Evolutionary conservation across 352 stramenopile genomes (phyloP), one percentile per base, ranked within the genome.

Genomic region (Pythium rhizo-oryzae): DNA sequence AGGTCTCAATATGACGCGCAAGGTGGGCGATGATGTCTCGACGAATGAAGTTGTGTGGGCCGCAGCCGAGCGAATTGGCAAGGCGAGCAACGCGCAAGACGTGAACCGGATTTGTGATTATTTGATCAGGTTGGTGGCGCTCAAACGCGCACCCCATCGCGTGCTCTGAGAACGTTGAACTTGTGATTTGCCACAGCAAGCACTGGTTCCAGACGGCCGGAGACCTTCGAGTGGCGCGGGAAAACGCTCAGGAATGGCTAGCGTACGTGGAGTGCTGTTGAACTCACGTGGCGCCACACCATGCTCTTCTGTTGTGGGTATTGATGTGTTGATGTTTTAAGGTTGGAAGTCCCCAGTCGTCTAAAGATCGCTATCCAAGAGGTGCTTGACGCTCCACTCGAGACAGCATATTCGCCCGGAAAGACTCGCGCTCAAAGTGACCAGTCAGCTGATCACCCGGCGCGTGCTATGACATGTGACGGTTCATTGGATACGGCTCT

Each of bases 311-410:
- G 28, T 7, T 33, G 28, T 47, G 13, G 41, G 21, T 15, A 47
- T 19, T n/a, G 12, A n/a, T 19, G 18, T 47, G 2, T 47, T 1
- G 41, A n/a, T 41, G 1, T 18, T 1, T 11, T 19, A 47, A 91
- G 82, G 15, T 53, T 91, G 6, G 77, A 89, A 28, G 65, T 91
- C 1, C 80, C 82, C 4, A 77, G 69, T 8, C 75, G 82, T 15
- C 56, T 91, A 41, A 91, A 91, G 61, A 87, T 91, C 35, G 80
- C 82, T 0, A 80, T 91, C 50, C 77, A 91, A 57, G 74, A 88
- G 21, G 79, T 89, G 16, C 72, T 91, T 12, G 79, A 88, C 18
- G 71, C 84, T 54, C 54, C 18, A 18, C 59, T 41, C 8, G 62
- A 54, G 28, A 57, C 30, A 60, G 67, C 44, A 46, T 19, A 25